A percentile compares a stretch with the other conserved stretches of the same genome.
Conservation (phyloP, 2,329 filamentous ascomycete species). For the Fonsecaea pedrosoi region DNA sequence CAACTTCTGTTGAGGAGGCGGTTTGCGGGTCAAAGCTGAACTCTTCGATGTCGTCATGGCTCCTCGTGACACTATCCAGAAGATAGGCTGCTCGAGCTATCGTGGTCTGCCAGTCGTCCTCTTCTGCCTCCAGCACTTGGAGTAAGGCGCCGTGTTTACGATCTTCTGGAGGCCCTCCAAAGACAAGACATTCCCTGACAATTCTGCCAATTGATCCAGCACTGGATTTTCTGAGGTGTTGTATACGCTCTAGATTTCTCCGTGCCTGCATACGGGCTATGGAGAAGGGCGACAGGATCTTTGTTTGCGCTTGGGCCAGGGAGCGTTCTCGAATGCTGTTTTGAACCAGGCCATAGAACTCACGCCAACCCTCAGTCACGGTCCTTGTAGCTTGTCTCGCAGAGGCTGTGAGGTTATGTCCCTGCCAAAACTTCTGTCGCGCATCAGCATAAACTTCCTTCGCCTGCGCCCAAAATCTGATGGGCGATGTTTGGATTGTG, state of each 20-base stretch:
- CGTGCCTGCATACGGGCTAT: slow-evolving; percentile 76
- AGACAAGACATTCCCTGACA: slow-evolving; percentile 81
- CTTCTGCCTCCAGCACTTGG: slow-evolving; percentile 43
- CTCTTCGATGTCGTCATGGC: slow-evolving; percentile 18
- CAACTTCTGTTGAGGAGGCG: slow-evolving; percentile 32
- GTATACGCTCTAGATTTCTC: slow-evolving; percentile 73
- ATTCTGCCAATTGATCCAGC: slow-evolving; percentile 86
- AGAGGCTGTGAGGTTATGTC: slow-evolving; percentile 43
- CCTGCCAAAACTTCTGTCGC: slow-evolving; percentile 39
- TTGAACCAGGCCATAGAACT: slow-evolving; percentile 81
- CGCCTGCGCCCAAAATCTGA: slow-evolving; percentile 74
- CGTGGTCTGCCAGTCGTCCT: slow-evolving; percentile 73
- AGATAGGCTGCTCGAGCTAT: slow-evolving; percentile 81
- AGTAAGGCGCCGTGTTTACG: slow-evolving; percentile 31
- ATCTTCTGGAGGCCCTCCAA: slow-evolving; percentile 56
- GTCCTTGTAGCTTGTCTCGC: slow-evolving; percentile 39
- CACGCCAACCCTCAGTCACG: slow-evolving; percentile 54
- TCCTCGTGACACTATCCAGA: slow-evolving; percentile 68
- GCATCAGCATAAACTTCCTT: slow-evolving; percentile 67
- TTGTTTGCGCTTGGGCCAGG: slow-evolving; percentile 71
- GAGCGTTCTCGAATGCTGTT: slow-evolving; percentile 76
- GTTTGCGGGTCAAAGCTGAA: slow-evolving; percentile 27
- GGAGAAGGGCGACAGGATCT: slow-evolving; percentile 79
- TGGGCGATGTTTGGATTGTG: slow-evolving; percentile 81
- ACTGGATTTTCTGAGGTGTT: slow-evolving; percentile 76